Percentiles rank a stretch among this genome's conserved stretches.
Evolutionary conservation across 805 yeast genomes (phyloP).

Genomic region (Kazachstania viticola): DNA sequence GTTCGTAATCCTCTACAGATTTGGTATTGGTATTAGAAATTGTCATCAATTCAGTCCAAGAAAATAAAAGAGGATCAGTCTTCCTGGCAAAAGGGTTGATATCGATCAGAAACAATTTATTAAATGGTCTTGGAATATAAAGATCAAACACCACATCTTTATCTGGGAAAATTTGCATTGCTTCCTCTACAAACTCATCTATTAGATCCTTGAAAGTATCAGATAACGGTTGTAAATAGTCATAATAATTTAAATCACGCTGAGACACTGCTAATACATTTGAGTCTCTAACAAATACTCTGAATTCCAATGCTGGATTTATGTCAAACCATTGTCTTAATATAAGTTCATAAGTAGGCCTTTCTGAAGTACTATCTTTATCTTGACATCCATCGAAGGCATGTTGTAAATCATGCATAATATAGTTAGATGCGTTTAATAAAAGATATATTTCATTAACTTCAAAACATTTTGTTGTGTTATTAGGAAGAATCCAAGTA

Average conservation of each 20-base stretch:
- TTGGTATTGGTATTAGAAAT: background rate
- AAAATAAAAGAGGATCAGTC: slow-evolving; percentile 67
- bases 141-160: slow-evolving; percentile 62
- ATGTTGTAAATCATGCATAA: slow-evolving; percentile 70
- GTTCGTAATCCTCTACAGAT: slow-evolving; percentile 28
- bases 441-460: slow-evolving; percentile 70
- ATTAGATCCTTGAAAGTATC: slow-evolving; percentile 38
- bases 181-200: slow-evolving; percentile 41
- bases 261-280: slow-evolving; percentile 67
- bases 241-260: slow-evolving; percentile 76
- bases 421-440: slow-evolving; percentile 77
- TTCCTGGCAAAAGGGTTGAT: slow-evolving; percentile 74
- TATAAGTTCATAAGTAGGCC: slow-evolving; percentile 48
- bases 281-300: slow-evolving; percentile 65
- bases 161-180: slow-evolving; percentile 39
- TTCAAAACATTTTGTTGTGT: slow-evolving; percentile 58
- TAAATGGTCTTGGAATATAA: slow-evolving; percentile 67
- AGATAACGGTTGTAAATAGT: slow-evolving; percentile 46
- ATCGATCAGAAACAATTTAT: slow-evolving; percentile 61
- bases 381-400: slow-evolving; percentile 46
- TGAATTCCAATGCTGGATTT: slow-evolving; percentile 85
- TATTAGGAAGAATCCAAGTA: slow-evolving; percentile 76
- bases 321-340: slow-evolving; percentile 72
- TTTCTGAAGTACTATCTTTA: slow-evolving; percentile 14
- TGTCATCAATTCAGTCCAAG: slow-evolving; percentile 68